phyloP scores from a whole-genome alignment of 441 rosid species.

The Pelargonium cotyledonis region DNA sequence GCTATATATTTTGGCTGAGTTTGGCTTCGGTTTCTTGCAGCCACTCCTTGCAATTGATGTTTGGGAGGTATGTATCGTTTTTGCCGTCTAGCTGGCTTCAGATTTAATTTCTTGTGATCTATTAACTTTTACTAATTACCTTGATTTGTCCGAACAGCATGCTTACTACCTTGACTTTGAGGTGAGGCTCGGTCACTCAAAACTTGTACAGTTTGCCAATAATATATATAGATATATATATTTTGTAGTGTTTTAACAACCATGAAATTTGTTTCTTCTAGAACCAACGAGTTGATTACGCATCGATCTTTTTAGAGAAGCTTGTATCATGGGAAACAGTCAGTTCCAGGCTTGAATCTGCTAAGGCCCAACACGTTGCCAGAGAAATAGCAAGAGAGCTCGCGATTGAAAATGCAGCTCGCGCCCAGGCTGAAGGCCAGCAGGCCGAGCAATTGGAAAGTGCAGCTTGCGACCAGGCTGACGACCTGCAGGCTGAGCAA shows the following conservation, averaged over 20 bases:
- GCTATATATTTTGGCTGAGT: conserved; percentile 8
- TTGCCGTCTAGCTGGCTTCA: not conserved
- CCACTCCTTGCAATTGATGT: conserved; percentile 87
- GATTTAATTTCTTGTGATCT: not conserved
- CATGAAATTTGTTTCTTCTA: conserved; percentile 17
- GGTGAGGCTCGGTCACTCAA: conserved; percentile 33
- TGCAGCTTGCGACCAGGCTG: no score
- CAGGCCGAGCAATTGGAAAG: no score
- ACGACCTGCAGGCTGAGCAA: no score
- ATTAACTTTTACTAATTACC: conserved; percentile 18
- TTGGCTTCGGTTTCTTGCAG: conserved; percentile 43
- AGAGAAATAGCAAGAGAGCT: conserved; percentile 37
- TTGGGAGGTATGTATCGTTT: conserved; percentile 67
- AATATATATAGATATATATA: not conserved
- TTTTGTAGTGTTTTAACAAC: conserved; percentile 1
- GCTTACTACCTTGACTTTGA: conserved; percentile 89
- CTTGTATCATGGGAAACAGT: conserved; percentile 93
- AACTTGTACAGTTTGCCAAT: not conserved
- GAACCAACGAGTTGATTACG: conserved; percentile 66
- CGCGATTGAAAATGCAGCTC: no score
- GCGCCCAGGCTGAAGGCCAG: no score
- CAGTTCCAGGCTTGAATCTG: conserved; percentile 53
- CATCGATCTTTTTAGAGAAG: conserved; percentile 57
- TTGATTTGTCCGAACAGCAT: conserved; percentile 47
- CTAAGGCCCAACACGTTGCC: conserved; percentile 48